These are phyloP conservation scores for Rhododendron vialii DNA, from an alignment of 148 eudicot genomes.

Conservation along the genomic window DNA sequence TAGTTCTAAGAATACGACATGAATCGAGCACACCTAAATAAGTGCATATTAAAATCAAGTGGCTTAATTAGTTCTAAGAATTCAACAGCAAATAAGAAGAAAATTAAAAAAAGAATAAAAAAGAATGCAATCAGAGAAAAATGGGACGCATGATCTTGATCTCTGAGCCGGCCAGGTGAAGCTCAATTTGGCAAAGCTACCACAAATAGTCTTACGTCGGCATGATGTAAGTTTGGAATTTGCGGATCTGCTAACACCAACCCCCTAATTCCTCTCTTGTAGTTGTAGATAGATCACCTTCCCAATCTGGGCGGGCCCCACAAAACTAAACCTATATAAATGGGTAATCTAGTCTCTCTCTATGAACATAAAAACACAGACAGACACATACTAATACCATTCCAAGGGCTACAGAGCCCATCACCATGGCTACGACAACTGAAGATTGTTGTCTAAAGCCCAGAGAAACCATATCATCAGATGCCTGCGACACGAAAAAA, in stretches of 20 bases:
- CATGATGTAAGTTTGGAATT: not conserved
- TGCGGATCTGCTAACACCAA: not conserved
- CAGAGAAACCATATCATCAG: not conserved
- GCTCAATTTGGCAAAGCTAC: not conserved
- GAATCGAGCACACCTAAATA: too few species aligned
- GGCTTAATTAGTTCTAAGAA: too few species aligned
- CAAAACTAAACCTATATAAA: not conserved
- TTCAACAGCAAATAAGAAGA: too few species aligned
- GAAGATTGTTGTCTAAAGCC: constrained; percentile 1
- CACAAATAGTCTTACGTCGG: not conserved
- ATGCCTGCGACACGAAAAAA: not conserved
- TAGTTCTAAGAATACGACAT: too few species aligned
- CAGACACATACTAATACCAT: not conserved
- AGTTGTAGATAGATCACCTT: constrained; percentile 30
- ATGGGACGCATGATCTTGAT: not conserved
- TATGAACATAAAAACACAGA: not conserved
- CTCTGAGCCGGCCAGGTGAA: not conserved
- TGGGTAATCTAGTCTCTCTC: not conserved
- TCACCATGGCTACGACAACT: constrained; percentile 6
- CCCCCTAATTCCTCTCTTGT: not conserved
- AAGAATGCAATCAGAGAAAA: too few species aligned
- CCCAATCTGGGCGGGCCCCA: constrained; percentile 7
- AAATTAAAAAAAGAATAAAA: too few species aligned
- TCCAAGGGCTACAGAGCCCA: not conserved
- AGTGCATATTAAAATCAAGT: too few species aligned